These are phyloP conservation scores for Fusarium sp. DNA, from an alignment of 2,329 filamentous ascomycete genomes.

Conservation along the genomic window DNA sequence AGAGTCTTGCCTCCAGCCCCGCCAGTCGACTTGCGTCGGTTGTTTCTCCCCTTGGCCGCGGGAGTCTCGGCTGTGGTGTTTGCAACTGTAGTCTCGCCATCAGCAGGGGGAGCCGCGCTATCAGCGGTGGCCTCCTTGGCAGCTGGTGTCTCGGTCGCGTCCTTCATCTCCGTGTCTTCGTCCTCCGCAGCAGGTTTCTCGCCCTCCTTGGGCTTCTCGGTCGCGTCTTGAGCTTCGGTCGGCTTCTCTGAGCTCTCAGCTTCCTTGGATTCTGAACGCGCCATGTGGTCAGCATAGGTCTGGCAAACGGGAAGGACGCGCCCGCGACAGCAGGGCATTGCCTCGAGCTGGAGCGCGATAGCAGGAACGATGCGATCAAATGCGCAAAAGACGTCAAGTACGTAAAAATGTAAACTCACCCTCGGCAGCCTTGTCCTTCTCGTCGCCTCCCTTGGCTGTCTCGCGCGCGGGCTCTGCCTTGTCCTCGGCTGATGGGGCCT, in stretches of 20 bases:
- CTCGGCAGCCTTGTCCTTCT: constrained; percentile 45
- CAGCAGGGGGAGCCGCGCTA: constrained; percentile 39
- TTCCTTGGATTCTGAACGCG: constrained; percentile 44
- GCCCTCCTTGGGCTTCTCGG: constrained; percentile 44
- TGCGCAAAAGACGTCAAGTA: constrained; percentile 19
- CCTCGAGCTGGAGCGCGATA: constrained; percentile 18
- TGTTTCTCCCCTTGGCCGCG: constrained; percentile 54
- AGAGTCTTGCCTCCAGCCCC: constrained; percentile 82
- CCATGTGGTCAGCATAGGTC: constrained; percentile 44
- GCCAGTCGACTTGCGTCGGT: constrained; percentile 81
- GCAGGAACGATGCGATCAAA: constrained; percentile 6
- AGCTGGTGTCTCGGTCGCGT: constrained; percentile 48
- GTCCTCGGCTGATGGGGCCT: constrained; percentile 39
- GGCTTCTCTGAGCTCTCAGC: constrained; percentile 47
- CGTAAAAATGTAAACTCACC: constrained; percentile 45
- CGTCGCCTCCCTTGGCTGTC: constrained; percentile 34
- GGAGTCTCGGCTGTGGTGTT: constrained; percentile 46
- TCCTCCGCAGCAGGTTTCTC: constrained; percentile 43
- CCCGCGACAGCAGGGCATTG: constrained; percentile 25
- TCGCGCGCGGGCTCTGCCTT: constrained; percentile 42
- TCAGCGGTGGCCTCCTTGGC: constrained; percentile 47
- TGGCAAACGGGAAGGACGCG: constrained; percentile 38
- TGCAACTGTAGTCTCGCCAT: constrained; percentile 42
- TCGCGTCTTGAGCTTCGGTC: constrained; percentile 43
- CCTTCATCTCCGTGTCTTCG: constrained; percentile 67